These are phyloP conservation scores for Globisporangium spinosum DNA, from an alignment of 352 stramenopile species.

Conservation along the genomic window DNA sequence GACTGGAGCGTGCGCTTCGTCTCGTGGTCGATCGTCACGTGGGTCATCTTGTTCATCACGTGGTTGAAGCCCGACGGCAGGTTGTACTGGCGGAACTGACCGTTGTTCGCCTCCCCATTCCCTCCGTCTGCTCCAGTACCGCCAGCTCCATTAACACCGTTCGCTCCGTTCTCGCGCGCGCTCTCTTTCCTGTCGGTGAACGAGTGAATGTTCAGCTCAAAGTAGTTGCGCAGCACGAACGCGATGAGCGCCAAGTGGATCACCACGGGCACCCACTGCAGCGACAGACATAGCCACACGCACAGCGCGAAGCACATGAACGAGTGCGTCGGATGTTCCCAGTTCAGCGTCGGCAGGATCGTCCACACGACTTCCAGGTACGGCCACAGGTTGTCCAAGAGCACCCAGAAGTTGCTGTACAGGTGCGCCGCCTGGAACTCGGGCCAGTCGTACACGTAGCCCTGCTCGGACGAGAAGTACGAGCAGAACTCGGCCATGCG, in stretches of 20 bases:
- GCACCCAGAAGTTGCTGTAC: constrained; percentile 87
- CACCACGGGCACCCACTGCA: constrained; percentile 79
- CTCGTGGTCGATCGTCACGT: constrained; percentile 81
- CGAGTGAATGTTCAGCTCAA: constrained; percentile 80
- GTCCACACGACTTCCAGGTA: constrained; percentile 84
- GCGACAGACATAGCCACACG: constrained; percentile 79
- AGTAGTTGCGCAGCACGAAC: constrained; percentile 82
- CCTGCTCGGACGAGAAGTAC: constrained; percentile 71
- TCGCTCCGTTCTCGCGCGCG: not conserved
- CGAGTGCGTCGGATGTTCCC: constrained; percentile 79
- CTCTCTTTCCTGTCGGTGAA: constrained; percentile 57
- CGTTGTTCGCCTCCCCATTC: constrained; percentile 31
- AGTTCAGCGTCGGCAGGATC: constrained; percentile 80
- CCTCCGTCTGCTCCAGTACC: constrained; percentile 14
- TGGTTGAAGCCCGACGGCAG: constrained; percentile 81
- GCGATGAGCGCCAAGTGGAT: constrained; percentile 77
- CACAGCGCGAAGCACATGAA: constrained; percentile 84
- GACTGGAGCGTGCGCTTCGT: constrained; percentile 82
- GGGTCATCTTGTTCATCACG: constrained; percentile 89
- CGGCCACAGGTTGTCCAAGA: constrained; percentile 80
- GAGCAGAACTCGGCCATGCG: constrained; percentile 81
- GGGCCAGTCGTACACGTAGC: constrained; percentile 75
- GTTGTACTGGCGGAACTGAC: constrained; percentile 76
- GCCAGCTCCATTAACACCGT: not conserved
- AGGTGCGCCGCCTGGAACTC: constrained; percentile 78